Conservation (phyloP, 306 rosid species). For the Cucurbita maxima region DNA sequence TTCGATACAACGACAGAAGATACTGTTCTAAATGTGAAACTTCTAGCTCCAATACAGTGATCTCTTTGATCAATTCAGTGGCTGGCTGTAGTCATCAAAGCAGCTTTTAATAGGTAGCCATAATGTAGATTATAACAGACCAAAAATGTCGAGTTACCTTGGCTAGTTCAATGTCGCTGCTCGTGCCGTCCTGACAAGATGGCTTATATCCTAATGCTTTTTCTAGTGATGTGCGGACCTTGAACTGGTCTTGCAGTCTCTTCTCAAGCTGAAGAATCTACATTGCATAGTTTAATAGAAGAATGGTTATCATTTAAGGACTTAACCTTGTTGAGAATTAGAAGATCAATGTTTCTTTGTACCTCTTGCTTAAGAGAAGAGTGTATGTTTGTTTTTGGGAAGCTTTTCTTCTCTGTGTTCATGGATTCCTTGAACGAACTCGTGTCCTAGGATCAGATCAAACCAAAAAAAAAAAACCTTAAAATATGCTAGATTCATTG, state of each 20-base stretch:
- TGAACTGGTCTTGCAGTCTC: conserved; percentile 70
- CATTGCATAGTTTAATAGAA: background rate
- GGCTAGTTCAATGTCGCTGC: conserved; percentile 30
- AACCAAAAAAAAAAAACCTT: conserved; percentile 9
- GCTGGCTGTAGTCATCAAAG: conserved; percentile 53
- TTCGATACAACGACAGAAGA: conserved; percentile 82
- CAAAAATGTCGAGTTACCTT: conserved; percentile 37
- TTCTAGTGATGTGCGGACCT: conserved; percentile 66
- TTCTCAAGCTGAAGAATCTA: conserved; percentile 82
- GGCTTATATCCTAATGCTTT: conserved; percentile 55
- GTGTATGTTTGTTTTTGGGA: conserved; percentile 43
- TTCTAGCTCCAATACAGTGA: conserved; percentile 76
- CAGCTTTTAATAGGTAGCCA: conserved; percentile 2
- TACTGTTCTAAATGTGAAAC: conserved; percentile 90
- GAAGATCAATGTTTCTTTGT: background rate
- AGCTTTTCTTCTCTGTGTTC: conserved; percentile 30
- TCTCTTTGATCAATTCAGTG: conserved; percentile 77
- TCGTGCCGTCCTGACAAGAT: conserved; percentile 31
- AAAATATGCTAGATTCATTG: background rate
- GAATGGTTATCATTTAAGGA: background rate
- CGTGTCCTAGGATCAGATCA: conserved; percentile 42
- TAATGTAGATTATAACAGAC: background rate
- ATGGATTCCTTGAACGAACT: conserved; percentile 31
- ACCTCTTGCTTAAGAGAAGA: conserved; percentile 78
- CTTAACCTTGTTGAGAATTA: background rate